Evolutionary conservation across 345 rosid species (phyloP), one percentile per base, ranked within the genome.

Genomic region (Zanthoxylum bungeanum): DNA sequence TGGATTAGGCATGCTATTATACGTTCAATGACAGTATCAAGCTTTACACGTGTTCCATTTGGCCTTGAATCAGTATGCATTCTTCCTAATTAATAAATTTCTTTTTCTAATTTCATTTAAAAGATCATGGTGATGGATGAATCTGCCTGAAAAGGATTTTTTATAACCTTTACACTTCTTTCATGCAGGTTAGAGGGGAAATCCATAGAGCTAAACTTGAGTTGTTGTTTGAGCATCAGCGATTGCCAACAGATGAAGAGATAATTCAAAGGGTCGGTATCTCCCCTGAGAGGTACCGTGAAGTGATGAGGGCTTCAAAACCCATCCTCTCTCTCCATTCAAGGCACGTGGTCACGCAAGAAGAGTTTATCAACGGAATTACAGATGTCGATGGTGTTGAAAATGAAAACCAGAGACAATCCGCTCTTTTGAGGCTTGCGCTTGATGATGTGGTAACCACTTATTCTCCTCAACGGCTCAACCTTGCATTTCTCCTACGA

Each of bases 1-100:
- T 95, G 99, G 99, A 92, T 95, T 24, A 85, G 98, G 82, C 98
- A 91, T 84, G 87, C 98, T 68, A 91, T 95, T 39, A 82, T 84
- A 50, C 88, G 98, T 17, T 95, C 93, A 5, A 88, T 95, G 97
- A 92, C 98, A 9, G 69, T 90, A 40, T 89, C 98, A 39, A 95
- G 90, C 85, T 88, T 92, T 60, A 88, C 85, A 14, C 96, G 93
- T 4, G 92, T 90, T 73, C 80, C 99, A 7, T 95, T 88, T 75
- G 96, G 99, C 76, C 96, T 95, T 28, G 96, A 95, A 77, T 88
- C 98, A 46, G 99, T 95, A 89, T 33, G 74, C 77, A 70, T 36
- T 68, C 22, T 55, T 68, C 58, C 17, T 47, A 44, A 63, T 64
- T 42, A 7, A 59, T 33, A 44, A 27, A n/a, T n/a, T 69, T 66